phyloP scores from a whole-genome alignment of 2,329 filamentous ascomycete genomes.

The Gremmenia infestans region DNA sequence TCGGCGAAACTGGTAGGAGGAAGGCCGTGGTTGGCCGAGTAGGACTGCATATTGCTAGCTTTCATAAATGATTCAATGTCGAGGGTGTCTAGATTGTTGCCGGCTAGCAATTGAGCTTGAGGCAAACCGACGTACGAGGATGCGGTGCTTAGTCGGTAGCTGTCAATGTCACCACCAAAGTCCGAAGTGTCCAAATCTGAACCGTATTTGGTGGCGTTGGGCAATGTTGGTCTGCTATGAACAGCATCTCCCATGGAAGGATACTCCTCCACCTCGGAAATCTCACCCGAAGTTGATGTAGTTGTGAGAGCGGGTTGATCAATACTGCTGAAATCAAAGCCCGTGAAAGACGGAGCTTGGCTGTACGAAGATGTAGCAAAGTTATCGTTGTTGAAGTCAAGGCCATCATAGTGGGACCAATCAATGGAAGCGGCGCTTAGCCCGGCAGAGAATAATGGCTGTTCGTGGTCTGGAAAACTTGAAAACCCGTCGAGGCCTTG shows the following conservation, averaged over 20 bases:
- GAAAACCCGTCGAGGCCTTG: slow-evolving; percentile 49
- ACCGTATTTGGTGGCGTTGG: slow-evolving; percentile 36
- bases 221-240: slow-evolving; percentile 30
- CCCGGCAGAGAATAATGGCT: slow-evolving; percentile 57
- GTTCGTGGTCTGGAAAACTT: slow-evolving; percentile 42
- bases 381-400: slow-evolving; percentile 44
- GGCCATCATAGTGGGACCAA: slow-evolving; percentile 48
- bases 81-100: slow-evolving; percentile 44
- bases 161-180: slow-evolving; percentile 38
- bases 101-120: slow-evolving; percentile 40
- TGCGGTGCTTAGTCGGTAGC: slow-evolving; percentile 44
- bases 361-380: slow-evolving; percentile 52
- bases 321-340: slow-evolving; percentile 50
- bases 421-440: slow-evolving; percentile 52
- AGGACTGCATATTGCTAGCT: slow-evolving; percentile 17
- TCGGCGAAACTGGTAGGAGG: slow-evolving; percentile 15
- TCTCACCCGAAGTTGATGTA: slow-evolving; percentile 60
- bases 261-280: slow-evolving; percentile 62
- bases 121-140: slow-evolving; percentile 45
- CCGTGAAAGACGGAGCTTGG: slow-evolving; percentile 49
- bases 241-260: slow-evolving; percentile 38
- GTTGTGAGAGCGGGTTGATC: slow-evolving; percentile 52
- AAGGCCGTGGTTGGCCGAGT: slow-evolving; percentile 18
- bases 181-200: slow-evolving; percentile 36
- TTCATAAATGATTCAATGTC: slow-evolving; percentile 55